These are phyloP conservation scores for Ilyonectria mors-panacis DNA, from an alignment of 2,329 filamentous ascomycete species.

Conservation along the genomic window DNA sequence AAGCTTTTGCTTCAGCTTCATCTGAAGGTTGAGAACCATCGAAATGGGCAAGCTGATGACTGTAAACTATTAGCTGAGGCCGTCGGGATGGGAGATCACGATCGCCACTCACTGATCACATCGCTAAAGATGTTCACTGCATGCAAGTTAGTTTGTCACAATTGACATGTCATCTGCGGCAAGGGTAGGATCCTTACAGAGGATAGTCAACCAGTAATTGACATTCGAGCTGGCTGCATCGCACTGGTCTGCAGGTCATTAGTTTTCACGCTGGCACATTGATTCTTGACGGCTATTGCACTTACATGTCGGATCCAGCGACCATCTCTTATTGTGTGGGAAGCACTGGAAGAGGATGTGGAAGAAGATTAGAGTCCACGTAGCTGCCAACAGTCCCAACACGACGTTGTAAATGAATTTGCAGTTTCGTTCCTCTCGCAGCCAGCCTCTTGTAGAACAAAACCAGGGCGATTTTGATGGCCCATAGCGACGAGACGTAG, in stretches of 20 bases:
- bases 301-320: constrained; percentile 45
- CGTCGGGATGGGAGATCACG: fast-evolving
- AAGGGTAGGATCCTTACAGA: constrained; percentile 23
- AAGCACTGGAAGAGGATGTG: constrained; percentile 58
- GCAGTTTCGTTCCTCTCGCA: constrained; percentile 52
- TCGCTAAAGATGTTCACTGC: constrained; percentile 43
- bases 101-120: constrained; percentile 35
- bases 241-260: constrained; percentile 37
- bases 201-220: constrained; percentile 45
- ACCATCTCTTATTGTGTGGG: constrained; percentile 53
- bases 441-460: constrained; percentile 59
- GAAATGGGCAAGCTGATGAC: constrained; percentile 53
- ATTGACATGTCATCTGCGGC: neutral
- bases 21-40: constrained; percentile 54
- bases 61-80: constrained; percentile 26
- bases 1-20: constrained; percentile 52
- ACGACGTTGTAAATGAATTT: constrained; percentile 56
- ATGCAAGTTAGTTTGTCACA: neutral
- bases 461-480: constrained; percentile 58
- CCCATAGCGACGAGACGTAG: constrained; percentile 58
- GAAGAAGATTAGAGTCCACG: constrained; percentile 55
- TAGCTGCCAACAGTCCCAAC: constrained; percentile 48
- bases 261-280: neutral
- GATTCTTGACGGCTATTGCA: neutral
- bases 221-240: constrained; percentile 31